Percentiles rank a stretch among this genome's conserved stretches.
These are phyloP conservation scores for Colletotrichum zoysiae DNA, from an alignment of 2,329 filamentous ascomycete species.

Conservation along the genomic window DNA sequence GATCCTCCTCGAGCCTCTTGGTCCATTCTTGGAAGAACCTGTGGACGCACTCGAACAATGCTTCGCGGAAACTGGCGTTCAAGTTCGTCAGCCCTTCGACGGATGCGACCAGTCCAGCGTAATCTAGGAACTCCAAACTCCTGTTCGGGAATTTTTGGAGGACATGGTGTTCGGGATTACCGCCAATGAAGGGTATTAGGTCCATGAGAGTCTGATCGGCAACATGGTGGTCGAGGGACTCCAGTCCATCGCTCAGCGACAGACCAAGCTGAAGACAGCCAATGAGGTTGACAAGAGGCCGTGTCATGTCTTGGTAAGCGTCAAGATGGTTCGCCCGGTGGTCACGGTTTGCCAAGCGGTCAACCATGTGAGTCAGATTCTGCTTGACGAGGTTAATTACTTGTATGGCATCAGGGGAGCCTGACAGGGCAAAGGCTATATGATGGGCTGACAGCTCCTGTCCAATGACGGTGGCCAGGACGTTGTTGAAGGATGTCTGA, in stretches of 20 bases:
- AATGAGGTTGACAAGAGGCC: conserved; percentile 82
- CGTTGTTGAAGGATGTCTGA: conserved; percentile 85
- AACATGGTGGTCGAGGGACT: conserved; percentile 10
- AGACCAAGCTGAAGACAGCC: conserved; percentile 83
- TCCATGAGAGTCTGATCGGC: conserved; percentile 51
- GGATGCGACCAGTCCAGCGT: conserved; percentile 58
- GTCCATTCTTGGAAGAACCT: conserved; percentile 86
- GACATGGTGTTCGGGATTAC: conserved; percentile 44
- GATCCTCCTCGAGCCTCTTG: conserved; percentile 79
- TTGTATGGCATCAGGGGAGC: conserved; percentile 52
- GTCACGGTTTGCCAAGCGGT: conserved; percentile 73
- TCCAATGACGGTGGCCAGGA: conserved; percentile 74
- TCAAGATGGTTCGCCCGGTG: conserved; percentile 78
- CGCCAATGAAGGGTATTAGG: conserved; percentile 69
- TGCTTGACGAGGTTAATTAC: conserved; percentile 65
- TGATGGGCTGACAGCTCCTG: conserved; percentile 57
- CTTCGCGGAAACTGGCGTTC: conserved; percentile 58
- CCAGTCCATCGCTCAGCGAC: conserved; percentile 67
- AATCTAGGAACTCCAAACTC: conserved; percentile 64
- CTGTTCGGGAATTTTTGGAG: conserved; percentile 46
- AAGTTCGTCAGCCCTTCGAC: conserved; percentile 62
- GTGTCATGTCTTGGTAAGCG: conserved; percentile 87
- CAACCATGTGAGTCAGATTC: conserved; percentile 76
- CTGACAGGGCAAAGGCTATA: conserved; percentile 49
- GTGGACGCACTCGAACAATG: conserved; percentile 76